phyloP scores from a whole-genome alignment of 345 rosid genomes.

The Ricinus communis region DNA sequence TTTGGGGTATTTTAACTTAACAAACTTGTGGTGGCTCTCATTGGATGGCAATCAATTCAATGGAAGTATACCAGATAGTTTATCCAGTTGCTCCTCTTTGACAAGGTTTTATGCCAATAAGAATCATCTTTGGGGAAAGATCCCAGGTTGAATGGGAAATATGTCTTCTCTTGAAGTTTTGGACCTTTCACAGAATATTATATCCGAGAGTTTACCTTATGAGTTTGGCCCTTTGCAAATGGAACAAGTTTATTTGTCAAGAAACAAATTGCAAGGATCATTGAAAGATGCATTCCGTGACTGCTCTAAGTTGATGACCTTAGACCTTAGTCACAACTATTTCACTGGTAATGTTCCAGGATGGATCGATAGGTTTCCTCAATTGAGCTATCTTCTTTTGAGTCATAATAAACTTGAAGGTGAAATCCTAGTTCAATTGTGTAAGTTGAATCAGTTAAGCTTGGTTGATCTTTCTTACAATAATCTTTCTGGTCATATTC shows the following conservation, averaged over 20 bases:
- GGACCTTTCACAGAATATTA: neutral
- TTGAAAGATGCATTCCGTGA: neutral
- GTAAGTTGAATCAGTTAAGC: constrained; percentile 10
- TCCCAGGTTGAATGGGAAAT: neutral
- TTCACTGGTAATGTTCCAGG: constrained; percentile 19
- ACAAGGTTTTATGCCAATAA: neutral
- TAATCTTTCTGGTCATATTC: constrained; percentile 13
- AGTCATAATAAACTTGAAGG: constrained; percentile 23
- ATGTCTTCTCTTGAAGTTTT: neutral
- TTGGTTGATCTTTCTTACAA: constrained; percentile 25
- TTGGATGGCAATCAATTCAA: neutral
- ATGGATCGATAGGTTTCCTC: constrained; percentile 3
- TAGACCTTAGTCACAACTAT: constrained; percentile 23
- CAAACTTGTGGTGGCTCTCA: too few species aligned
- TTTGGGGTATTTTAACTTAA: neutral
- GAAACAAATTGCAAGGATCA: neutral
- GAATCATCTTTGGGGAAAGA: constrained; percentile 23
- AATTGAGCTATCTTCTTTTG: constrained; percentile 25
- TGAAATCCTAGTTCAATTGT: constrained; percentile 10
- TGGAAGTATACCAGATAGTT: neutral
- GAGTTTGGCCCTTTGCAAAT: neutral
- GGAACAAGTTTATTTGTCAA: neutral
- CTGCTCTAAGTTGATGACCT: neutral
- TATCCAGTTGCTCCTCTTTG: neutral
- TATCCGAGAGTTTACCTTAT: neutral